These are phyloP conservation scores for Exserohilum rostratum DNA, from an alignment of 2,329 filamentous ascomycete genomes.

Conservation along the genomic window DNA sequence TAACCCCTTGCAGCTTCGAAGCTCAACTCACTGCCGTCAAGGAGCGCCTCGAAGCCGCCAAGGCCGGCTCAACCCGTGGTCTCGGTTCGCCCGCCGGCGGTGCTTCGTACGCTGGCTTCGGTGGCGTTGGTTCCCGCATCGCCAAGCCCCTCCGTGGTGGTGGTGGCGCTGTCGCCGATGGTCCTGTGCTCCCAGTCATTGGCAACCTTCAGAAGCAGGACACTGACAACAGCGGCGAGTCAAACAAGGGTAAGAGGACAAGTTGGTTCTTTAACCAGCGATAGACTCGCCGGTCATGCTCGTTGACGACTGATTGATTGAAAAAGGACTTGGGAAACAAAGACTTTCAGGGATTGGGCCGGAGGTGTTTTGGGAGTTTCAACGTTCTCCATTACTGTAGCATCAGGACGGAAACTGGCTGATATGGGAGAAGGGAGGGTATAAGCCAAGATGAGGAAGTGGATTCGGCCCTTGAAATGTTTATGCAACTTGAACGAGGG, in stretches of 20 bases:
- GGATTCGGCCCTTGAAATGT: background rate
- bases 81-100: constrained; percentile 66
- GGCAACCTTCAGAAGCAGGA: constrained; percentile 60
- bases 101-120: constrained; percentile 69
- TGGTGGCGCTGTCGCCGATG: constrained; percentile 54
- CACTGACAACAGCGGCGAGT: constrained; percentile 53
- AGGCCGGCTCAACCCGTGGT: constrained; percentile 86
- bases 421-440: background rate
- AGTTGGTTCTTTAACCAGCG: constrained; percentile 72
- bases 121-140: constrained; percentile 61
- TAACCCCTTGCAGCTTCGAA: constrained; percentile 75
- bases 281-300: background rate
- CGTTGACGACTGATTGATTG: background rate
- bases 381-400: background rate
- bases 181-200: constrained; percentile 51
- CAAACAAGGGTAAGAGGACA: constrained; percentile 65
- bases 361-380: constrained; percentile 2
- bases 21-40: constrained; percentile 96
- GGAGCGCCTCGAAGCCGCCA: constrained; percentile 94
- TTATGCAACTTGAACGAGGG: background rate
- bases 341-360: background rate
- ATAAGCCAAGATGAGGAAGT: background rate
- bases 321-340: background rate
- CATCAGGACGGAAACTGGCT: background rate
- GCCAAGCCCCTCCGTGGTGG: constrained; percentile 64